Percentiles rank a stretch among this genome's conserved stretches.
Evolutionary conservation across 1,139 yeast species (phyloP).

Genomic region (Suhomyces kunorum): DNA sequence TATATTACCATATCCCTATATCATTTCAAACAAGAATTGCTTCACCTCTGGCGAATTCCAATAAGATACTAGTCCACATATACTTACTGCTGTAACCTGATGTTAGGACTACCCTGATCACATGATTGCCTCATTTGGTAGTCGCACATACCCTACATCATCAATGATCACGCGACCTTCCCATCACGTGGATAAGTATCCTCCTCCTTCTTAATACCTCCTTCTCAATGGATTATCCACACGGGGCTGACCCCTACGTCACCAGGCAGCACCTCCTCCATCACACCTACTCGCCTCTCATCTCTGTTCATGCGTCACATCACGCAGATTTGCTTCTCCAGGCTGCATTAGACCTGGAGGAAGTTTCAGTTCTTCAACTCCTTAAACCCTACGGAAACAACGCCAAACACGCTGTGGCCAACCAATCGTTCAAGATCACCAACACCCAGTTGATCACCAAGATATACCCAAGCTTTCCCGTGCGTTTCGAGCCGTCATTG

Average conservation of each 20-base stretch:
- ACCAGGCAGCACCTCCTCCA: slow-evolving; percentile 48
- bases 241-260: slow-evolving; percentile 44
- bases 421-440: slow-evolving; percentile 41
- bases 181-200: neutral
- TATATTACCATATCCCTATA: no score
- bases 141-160: no score
- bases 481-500: slow-evolving; percentile 45
- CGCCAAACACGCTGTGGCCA: slow-evolving; percentile 42
- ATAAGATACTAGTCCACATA: no score
- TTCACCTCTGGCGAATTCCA: no score
- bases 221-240: slow-evolving; percentile 31
- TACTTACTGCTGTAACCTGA: no score
- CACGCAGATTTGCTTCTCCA: slow-evolving; percentile 52
- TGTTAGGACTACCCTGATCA: no score
- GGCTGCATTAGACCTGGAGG: slow-evolving; percentile 30
- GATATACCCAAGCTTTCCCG: slow-evolving; percentile 46
- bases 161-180: neutral
- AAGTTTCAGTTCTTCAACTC: slow-evolving; percentile 37
- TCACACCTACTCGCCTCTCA: slow-evolving; percentile 58
- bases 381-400: slow-evolving; percentile 49
- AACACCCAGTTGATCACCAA: slow-evolving; percentile 46
- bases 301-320: slow-evolving; percentile 55
- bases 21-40: no score
- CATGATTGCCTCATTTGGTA: no score
- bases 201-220: neutral